These are phyloP conservation scores for Camelina neglecta DNA, from an alignment of 345 rosid species.

Conservation along the genomic window DNA sequence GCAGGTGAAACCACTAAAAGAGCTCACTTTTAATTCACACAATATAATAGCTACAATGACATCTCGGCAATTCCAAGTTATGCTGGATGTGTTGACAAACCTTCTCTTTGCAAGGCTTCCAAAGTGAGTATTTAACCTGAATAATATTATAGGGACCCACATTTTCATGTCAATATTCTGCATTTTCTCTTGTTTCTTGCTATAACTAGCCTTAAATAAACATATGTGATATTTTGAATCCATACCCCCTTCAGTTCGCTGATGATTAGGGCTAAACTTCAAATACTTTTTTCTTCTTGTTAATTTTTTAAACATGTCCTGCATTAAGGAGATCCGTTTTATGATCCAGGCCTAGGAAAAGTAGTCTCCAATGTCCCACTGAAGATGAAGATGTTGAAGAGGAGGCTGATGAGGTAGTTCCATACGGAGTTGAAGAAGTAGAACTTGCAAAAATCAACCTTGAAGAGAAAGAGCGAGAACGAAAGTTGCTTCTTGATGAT, in stretches of 20 bases:
- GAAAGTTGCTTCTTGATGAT: slow-evolving; percentile 77
- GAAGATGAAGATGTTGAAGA: slow-evolving; percentile 98
- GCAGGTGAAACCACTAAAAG: too few species aligned
- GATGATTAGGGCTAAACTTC: slow-evolving; percentile 16
- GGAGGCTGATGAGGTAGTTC: slow-evolving; percentile 98
- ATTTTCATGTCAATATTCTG: slow-evolving; percentile 12
- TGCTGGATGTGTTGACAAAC: slow-evolving; percentile 94
- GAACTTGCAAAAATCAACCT: slow-evolving; percentile 91
- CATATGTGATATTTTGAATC: background rate
- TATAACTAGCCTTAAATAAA: slow-evolving; percentile 20
- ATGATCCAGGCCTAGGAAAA: slow-evolving; percentile 82
- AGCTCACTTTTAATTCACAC: slow-evolving; percentile 78
- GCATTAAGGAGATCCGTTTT: slow-evolving; percentile 30
- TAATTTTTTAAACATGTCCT: background rate
- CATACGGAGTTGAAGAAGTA: slow-evolving; percentile 96
- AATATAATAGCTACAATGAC: slow-evolving; percentile 96
- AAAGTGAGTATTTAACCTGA: slow-evolving; percentile 66
- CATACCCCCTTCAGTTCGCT: background rate
- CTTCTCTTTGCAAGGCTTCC: slow-evolving; percentile 98
- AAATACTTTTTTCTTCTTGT: slow-evolving; percentile 2
- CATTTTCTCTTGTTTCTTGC: slow-evolving; percentile 18
- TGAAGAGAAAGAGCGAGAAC: slow-evolving; percentile 76
- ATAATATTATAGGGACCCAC: slow-evolving; percentile 22
- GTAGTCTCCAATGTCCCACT: slow-evolving; percentile 80
- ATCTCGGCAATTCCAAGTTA: slow-evolving; percentile 95